Evolutionary conservation across 306 rosid species (phyloP).

Genomic region (Astragalus membranaceus): DNA sequence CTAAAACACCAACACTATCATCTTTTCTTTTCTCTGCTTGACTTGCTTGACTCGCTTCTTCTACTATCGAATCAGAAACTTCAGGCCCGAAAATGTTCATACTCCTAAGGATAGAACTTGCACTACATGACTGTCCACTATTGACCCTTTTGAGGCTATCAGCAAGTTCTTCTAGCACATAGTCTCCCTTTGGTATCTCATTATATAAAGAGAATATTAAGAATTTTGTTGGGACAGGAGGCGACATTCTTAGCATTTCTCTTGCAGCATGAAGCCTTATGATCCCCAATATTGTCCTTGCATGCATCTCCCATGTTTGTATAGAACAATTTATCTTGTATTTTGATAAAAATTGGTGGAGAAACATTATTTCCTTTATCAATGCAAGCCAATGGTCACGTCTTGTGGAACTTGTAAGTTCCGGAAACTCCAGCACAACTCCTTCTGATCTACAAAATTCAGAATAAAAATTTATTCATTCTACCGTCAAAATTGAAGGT

Average conservation of each 20-base stretch:
- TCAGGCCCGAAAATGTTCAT: conserved; percentile 37
- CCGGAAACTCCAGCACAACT: conserved; percentile 72
- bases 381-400: conserved; percentile 94
- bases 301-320: conserved; percentile 82
- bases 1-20: conserved; percentile 6
- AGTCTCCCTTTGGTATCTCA: conserved; percentile 87
- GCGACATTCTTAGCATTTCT: conserved; percentile 81
- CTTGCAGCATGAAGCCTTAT: conserved; percentile 89
- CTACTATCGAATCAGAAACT: conserved; percentile 23
- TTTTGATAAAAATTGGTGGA: conserved; percentile 59
- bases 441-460: conserved; percentile 36
- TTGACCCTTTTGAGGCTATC: conserved; percentile 51
- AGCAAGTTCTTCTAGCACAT: conserved; percentile 69
- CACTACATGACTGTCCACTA: conserved; percentile 52
- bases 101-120: conserved; percentile 50
- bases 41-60: conserved; percentile 19
- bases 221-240: conserved; percentile 82
- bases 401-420: conserved; percentile 85
- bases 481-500: not conserved
- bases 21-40: not conserved
- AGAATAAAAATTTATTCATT: not conserved
- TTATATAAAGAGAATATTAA: conserved; percentile 71
- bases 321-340: conserved; percentile 35
- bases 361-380: conserved; percentile 58
- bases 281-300: conserved; percentile 76